A percentile compares a stretch with the other conserved stretches of the same genome.
Conservation (phyloP, 192 early-diverging fungal species). For the Chytriomyces sp. region DNA sequence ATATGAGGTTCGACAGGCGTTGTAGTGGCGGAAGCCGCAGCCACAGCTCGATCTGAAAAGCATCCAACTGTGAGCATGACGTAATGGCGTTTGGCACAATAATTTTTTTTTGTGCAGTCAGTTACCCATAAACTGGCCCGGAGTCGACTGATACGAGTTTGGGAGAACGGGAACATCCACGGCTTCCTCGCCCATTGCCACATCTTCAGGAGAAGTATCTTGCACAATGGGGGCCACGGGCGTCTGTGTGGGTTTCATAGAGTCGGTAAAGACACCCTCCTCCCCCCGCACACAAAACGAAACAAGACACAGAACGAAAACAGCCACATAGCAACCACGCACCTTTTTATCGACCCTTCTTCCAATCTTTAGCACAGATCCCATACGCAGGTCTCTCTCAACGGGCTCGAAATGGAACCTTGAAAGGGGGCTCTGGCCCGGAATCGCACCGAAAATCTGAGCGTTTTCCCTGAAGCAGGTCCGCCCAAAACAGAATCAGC, state of each 20-base stretch:
- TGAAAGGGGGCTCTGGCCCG: neutral
- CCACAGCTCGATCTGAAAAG: neutral
- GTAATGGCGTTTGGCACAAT: neutral
- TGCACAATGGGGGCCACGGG: neutral
- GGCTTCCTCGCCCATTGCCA: neutral
- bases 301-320: neutral
- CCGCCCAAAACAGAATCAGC: neutral
- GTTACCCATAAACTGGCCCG: neutral
- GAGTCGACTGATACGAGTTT: constrained; percentile 26
- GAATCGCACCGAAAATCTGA: constrained; percentile 20
- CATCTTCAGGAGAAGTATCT: constrained; percentile 2
- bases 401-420: constrained; percentile 49
- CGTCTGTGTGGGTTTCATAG: neutral
- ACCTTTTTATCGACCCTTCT: constrained; percentile 49
- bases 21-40: neutral
- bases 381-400: constrained; percentile 42
- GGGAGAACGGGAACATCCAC: constrained; percentile 13
- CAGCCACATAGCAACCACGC: neutral
- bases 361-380: constrained; percentile 48
- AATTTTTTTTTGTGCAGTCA: neutral
- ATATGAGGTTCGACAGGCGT: neutral
- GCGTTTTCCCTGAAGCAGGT: constrained; percentile 8
- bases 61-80: neutral
- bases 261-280: neutral
- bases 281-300: neutral